phyloP scores from a whole-genome alignment of 1,284 basidiomycete species.

The Rhodotorula sp. region DNA sequence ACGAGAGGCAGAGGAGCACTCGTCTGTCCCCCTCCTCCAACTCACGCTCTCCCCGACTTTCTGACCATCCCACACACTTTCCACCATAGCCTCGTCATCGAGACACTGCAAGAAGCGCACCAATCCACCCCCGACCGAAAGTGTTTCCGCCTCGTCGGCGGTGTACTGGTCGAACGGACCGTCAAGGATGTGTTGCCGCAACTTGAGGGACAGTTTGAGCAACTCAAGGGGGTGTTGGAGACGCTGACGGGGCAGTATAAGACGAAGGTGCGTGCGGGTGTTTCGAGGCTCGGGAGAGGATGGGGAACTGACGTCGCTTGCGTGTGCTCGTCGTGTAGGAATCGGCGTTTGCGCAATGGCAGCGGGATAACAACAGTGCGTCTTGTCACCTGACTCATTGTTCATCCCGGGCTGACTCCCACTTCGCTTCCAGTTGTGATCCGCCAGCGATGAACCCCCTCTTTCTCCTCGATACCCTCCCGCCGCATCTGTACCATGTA shows the following conservation, averaged over 20 bases:
- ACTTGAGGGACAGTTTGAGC: conserved; percentile 76
- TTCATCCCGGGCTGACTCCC: neutral
- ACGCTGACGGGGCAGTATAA: conserved; percentile 81
- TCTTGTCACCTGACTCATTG: no score
- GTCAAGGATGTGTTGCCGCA: conserved; percentile 93
- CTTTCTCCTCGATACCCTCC: neutral
- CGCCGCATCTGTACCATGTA: no score
- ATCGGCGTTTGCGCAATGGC: conserved; percentile 30
- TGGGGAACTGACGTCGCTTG: neutral
- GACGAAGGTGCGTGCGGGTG: conserved; percentile 56
- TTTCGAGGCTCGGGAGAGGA: neutral
- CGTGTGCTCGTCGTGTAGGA: conserved; percentile 8
- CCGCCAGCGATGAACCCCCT: neutral
- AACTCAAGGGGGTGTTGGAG: conserved; percentile 76
- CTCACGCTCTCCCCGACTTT: neutral
- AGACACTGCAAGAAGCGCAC: conserved; percentile 75
- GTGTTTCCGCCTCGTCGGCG: conserved; percentile 95
- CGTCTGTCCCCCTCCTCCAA: conserved; percentile 41
- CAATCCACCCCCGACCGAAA: conserved; percentile 79
- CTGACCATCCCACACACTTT: neutral
- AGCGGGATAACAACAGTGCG: conserved; percentile 37
- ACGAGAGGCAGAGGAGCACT: conserved; percentile 85
- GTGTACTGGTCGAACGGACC: conserved; percentile 90
- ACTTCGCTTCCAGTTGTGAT: conserved; percentile 1
- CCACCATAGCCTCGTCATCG: conserved; percentile 72